Evolutionary conservation across 352 stramenopile genomes (phyloP).

Genomic region (Globisporangium apiculatum): DNA sequence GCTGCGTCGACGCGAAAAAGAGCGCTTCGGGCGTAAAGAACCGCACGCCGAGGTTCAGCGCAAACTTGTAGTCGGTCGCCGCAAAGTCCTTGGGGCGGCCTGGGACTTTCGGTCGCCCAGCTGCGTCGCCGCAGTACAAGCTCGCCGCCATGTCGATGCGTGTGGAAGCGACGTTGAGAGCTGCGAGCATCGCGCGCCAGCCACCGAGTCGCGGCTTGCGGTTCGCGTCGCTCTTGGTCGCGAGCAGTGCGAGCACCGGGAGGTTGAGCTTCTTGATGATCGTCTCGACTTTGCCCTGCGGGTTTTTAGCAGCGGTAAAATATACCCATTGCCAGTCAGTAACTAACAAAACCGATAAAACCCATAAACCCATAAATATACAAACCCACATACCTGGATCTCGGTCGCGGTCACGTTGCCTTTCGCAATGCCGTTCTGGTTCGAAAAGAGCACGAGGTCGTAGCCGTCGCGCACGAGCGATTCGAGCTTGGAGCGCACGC

Average conservation of each 20-base stretch:
- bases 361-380: background rate
- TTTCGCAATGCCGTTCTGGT: conserved; percentile 81
- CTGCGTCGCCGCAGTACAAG: conserved; percentile 82
- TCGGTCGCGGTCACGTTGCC: conserved; percentile 51
- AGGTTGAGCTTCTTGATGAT: conserved; percentile 56
- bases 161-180: conserved; percentile 16
- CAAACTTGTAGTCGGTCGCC: conserved; percentile 85
- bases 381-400: conserved; percentile 35
- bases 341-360: background rate
- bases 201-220: conserved; percentile 69
- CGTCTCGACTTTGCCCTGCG: conserved; percentile 54
- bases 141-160: conserved; percentile 41
- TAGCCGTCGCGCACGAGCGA: conserved; percentile 41
- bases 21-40: conserved; percentile 84
- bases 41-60: conserved; percentile 69
- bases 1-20: conserved; percentile 66
- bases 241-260: conserved; percentile 64
- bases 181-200: conserved; percentile 47
- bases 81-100: conserved; percentile 79
- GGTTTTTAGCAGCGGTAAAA: background rate
- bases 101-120: conserved; percentile 59
- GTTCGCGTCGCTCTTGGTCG: conserved; percentile 66
- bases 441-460: conserved; percentile 69
- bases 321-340: background rate
- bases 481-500: conserved; percentile 41